These are phyloP conservation scores for Gardenia jasminoides DNA, from an alignment of 257 asterid species.

Conservation along the genomic window DNA sequence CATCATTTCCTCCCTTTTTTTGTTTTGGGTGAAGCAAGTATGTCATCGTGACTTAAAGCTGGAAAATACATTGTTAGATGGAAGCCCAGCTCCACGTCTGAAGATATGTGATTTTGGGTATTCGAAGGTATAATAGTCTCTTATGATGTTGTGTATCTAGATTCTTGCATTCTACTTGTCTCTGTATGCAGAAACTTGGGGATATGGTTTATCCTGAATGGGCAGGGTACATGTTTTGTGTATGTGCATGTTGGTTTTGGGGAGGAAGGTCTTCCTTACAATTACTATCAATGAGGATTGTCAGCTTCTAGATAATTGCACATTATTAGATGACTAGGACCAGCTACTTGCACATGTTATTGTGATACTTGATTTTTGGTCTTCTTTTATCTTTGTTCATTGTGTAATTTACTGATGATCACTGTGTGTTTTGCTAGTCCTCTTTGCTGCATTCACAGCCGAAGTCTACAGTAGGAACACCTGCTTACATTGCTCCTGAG, in stretches of 20 bases:
- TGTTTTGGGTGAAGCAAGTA: constrained; percentile 55
- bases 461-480: constrained; percentile 91
- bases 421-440: constrained; percentile 47
- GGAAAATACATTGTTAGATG: constrained; percentile 85
- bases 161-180: neutral
- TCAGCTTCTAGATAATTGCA: neutral
- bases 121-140: constrained; percentile 57
- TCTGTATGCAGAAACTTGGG: neutral
- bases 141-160: neutral
- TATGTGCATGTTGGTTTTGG: neutral
- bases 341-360: neutral
- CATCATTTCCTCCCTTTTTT: constrained; percentile 24
- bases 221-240: neutral
- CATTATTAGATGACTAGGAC: neutral
- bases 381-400: neutral
- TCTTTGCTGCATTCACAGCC: constrained; percentile 89
- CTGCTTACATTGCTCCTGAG: constrained; percentile 93
- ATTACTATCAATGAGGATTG: neutral
- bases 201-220: neutral
- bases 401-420: constrained; percentile 12
- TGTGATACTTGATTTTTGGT: neutral
- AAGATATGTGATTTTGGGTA: constrained; percentile 94
- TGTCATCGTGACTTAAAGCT: constrained; percentile 91
- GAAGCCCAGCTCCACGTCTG: constrained; percentile 87
- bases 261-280: neutral